phyloP scores from a whole-genome alignment of 208 protist genomes.

The Porcisia hertigi region DNA sequence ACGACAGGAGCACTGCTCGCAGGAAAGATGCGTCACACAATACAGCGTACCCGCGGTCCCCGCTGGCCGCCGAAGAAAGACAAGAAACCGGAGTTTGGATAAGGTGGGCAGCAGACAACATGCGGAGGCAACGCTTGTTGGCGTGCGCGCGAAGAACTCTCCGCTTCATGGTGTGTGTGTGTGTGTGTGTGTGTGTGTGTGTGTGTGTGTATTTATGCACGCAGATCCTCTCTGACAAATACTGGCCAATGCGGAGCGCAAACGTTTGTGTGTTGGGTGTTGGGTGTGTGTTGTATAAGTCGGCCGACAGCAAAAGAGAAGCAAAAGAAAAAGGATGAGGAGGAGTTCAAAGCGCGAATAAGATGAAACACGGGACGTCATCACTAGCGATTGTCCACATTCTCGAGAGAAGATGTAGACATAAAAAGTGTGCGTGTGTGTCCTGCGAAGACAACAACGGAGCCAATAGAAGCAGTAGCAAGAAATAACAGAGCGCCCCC shows the following conservation, averaged over 20 bases:
- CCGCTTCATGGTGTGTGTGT: slow-evolving; percentile 59
- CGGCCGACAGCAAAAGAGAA: not conserved
- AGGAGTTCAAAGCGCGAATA: not conserved
- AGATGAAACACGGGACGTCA: not conserved
- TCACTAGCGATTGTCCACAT: not conserved
- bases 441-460: not conserved
- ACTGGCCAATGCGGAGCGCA: not conserved
- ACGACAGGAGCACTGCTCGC: slow-evolving; percentile 48
- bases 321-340: not conserved
- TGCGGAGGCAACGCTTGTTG: slow-evolving; percentile 77
- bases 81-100: slow-evolving; percentile 21
- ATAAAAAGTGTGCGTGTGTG: too few relatives aligned
- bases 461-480: not conserved
- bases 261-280: not conserved
- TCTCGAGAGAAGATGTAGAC: not conserved
- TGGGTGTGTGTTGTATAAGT: slow-evolving; percentile 5
- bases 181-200: not conserved
- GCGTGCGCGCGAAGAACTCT: slow-evolving; percentile 75
- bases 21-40: slow-evolving; percentile 84
- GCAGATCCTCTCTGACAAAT: not conserved
- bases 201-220: not conserved
- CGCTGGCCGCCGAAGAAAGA: not conserved
- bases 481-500: not conserved
- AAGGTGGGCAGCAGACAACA: slow-evolving; percentile 58
- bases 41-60: slow-evolving; percentile 44